A percentile compares a stretch with the other conserved stretches of the same genome.
phyloP scores from a whole-genome alignment of 208 protist genomes.

The Leishmania gerbilli region DNA sequence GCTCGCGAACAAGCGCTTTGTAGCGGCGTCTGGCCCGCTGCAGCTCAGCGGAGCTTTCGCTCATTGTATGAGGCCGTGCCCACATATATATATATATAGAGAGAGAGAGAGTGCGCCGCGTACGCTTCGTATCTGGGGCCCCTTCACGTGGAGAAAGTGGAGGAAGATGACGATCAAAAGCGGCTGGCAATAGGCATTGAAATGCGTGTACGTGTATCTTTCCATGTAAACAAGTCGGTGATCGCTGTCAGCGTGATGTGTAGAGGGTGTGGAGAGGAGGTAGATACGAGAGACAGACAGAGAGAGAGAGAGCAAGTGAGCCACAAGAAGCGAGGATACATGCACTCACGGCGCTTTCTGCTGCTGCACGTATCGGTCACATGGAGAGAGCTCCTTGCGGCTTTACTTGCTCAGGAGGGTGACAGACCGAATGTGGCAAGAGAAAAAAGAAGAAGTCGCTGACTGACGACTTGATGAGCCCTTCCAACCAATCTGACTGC shows the following conservation, averaged over 20 bases:
- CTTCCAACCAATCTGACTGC: neutral
- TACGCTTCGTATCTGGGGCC: neutral
- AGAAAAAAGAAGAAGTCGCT: neutral
- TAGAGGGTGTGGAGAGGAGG: neutral
- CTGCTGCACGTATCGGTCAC: neutral
- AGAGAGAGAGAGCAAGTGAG: neutral
- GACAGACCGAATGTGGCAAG: neutral
- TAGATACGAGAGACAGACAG: neutral
- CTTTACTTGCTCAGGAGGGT: neutral
- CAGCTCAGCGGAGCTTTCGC: slow-evolving; percentile 5
- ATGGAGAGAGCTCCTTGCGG: neutral
- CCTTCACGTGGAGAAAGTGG: slow-evolving; percentile 7
- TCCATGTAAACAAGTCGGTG: neutral
- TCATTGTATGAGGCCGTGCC: neutral
- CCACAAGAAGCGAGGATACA: too few species aligned
- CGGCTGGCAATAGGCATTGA: neutral
- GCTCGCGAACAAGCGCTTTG: slow-evolving; percentile 56
- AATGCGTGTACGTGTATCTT: neutral
- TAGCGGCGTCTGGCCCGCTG: slow-evolving; percentile 54
- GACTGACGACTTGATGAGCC: neutral
- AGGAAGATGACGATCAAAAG: slow-evolving; percentile 12
- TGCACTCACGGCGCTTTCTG: too few species aligned
- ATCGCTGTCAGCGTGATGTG: neutral
- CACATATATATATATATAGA: neutral
- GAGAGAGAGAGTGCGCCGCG: too few species aligned